These are phyloP conservation scores for Eucalyptus lansdowneana DNA, from an alignment of 345 rosid genomes.

Conservation along the genomic window DNA sequence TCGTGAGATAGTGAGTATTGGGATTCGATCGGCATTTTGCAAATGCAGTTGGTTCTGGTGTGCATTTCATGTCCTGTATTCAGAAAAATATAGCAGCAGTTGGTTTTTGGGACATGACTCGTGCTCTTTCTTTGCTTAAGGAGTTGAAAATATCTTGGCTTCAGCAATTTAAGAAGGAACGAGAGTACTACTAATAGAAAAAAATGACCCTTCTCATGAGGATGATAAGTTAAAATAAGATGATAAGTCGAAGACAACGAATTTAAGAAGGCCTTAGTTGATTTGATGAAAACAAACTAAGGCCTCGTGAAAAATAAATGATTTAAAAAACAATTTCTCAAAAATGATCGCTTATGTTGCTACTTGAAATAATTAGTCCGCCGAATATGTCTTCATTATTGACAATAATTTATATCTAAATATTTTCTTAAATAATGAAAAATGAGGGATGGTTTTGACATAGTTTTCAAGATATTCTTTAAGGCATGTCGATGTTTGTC, in stretches of 20 bases:
- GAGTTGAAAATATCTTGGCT: neutral
- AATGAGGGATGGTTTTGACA: no score
- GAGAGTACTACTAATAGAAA: neutral
- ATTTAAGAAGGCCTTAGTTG: no score
- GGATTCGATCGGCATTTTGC: neutral
- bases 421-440: no score
- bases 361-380: no score
- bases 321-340: no score
- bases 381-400: no score
- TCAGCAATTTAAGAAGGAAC: neutral
- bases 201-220: neutral
- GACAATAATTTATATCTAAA: no score
- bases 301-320: no score
- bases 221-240: neutral
- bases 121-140: neutral
- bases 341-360: no score
- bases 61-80: neutral
- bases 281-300: neutral
- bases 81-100: neutral
- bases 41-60: neutral
- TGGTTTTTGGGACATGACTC: neutral
- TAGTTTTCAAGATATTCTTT: no score
- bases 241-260: neutral
- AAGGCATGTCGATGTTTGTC: no score
- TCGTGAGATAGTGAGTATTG: neutral